Evolutionary conservation across 2,329 filamentous ascomycete species (phyloP), one percentile per base, ranked within the genome.

Genomic region (Pyrenophora seminiperda): DNA sequence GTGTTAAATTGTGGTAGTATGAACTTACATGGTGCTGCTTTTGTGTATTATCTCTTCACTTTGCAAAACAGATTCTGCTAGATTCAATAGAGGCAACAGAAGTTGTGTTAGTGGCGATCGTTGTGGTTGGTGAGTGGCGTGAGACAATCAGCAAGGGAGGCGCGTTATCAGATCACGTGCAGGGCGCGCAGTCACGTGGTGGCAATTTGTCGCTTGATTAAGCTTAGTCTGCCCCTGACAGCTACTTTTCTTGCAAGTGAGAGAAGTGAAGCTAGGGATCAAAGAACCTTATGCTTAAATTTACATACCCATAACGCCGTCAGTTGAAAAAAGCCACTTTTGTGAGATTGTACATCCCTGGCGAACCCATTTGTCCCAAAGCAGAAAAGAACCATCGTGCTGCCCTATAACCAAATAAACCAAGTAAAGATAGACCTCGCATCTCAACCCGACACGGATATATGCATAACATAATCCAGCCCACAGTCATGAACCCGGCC

Each of bases 141-240:
- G 37, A 29, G 41, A 42, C 38, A 46, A 31, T 31, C 19, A 29
- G 41, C 32, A 33, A 42, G 33, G 42, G 36, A 49, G 47, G 54
- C 62, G 63, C 63, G 60, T 62, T 31, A 32, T 5, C 43, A 41
- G 15, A 15, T 27, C 3, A 27, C 14, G 24, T 27, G 44, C 29
- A 24, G 31, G 11, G 43, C 65, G 55, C 67, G 66, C 11, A 31
- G 10, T 67, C 67, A 70, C 67, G 63, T 68, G 67, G 64, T 70
- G 64, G 66, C 63, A 58, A 67, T 59, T 55, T 53, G 18, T 40
- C 36, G 34, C 41, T 45, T 46, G 18, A 37, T 53, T 38, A 6
- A 31, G 57, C 27, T 27, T 43, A 56, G 55, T 27, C 18, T 39
- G 32, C 44, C 44, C 49, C 49, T 48, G 43, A 48, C 44, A 31